Base-by-base conservation (phyloP, 192 early-diverging fungal species). In the Backusella circina region DNA sequence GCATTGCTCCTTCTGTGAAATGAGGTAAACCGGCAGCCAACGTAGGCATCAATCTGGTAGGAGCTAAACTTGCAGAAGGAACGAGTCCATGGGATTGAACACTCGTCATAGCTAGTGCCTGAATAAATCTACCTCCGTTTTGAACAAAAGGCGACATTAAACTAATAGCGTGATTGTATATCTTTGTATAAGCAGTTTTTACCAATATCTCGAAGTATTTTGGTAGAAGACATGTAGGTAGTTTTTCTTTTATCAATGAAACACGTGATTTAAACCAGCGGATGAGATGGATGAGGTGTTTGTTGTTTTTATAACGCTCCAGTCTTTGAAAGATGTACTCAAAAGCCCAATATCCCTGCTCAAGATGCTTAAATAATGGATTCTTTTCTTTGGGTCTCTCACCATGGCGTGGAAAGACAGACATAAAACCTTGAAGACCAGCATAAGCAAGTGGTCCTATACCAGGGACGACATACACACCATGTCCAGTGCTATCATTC, bases 1-100 rank as follows among this genome's bases (percentile, higher is more conserved):
- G 90, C 95, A 97, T 97, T 67, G 96, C 92, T 65, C 89, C 86
- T 9, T 91, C 91, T 5, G 97, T 90, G 72, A 99, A 99, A 77
- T 99, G 97, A 30, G 97, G 93, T 65, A 99, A 85, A 1, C 98
- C 98, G 5, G 98, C 98, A 67, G 97, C 97, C 80, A 99, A 86
- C 50, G 91, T 88, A 7, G 87, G 85, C 16, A 75, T 78, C 6
- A 71, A 71, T 33, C 87, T 72, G 64, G 73, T 80, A 6, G 97
- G 94, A 36, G 92, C 81, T 69, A 99, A 81, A 15, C 93, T 92
- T 1, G 96, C 89, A 23, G 95, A 95, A 23, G 89, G 85, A 0
- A 97, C 93, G 36, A 82, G 79, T 16, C 97, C 94, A 73, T 93
- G 87, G 50, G 97, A 83, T 82, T 99, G 97, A 18, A 93, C 88